Evolutionary conservation across 2,329 filamentous ascomycete genomes (phyloP), one percentile per base, ranked within the genome.

Genomic region (Catunica adiposa): DNA sequence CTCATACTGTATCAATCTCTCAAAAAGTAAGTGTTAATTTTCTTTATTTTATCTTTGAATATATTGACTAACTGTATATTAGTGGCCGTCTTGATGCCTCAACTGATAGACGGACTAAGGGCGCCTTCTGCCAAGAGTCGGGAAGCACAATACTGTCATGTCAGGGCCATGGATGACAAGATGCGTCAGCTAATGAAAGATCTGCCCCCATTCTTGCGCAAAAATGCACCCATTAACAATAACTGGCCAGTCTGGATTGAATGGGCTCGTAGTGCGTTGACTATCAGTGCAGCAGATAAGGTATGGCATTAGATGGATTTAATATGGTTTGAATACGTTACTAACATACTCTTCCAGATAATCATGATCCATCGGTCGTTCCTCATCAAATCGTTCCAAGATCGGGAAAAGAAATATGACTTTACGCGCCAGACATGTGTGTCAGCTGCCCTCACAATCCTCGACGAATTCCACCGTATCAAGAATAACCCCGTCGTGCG

Each of bases 301-400:
- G 56, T 58, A 55, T 17, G 38, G 14, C 38, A 14, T 17, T 15
- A 5, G 9, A n/a, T n/a, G n/a, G n/a, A n/a, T n/a, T 20, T 17
- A 3, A n/a, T 51, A 37, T 42, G 14, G 26, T 17, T 9, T 1
- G 25, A 22, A 50, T 15, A 1, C 11, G 29, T 54, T 38, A 55
- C 34, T 17, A 23, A 20, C 17, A 50, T 22, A 47, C 11, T 17
- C 23, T n/a, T 34, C 29, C 9, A 58, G 56, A 47, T 55, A 3
- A 58, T 58, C 17, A 58, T 58, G 56, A 58, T 58, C 20, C 56
- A 58, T 23, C 53, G 56, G n/a, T 58, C 56, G 3, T 58, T 58
- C 14, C 56, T 58, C 40, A 53, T 55, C 26, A 58, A 58, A 38
- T 58, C 56, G 3, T 53, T 58, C 6, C 53, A 55, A 23, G 56